Base-by-base conservation (phyloP, 768 basidiomycete genomes). In the Gymnopilus junonius region DNA sequence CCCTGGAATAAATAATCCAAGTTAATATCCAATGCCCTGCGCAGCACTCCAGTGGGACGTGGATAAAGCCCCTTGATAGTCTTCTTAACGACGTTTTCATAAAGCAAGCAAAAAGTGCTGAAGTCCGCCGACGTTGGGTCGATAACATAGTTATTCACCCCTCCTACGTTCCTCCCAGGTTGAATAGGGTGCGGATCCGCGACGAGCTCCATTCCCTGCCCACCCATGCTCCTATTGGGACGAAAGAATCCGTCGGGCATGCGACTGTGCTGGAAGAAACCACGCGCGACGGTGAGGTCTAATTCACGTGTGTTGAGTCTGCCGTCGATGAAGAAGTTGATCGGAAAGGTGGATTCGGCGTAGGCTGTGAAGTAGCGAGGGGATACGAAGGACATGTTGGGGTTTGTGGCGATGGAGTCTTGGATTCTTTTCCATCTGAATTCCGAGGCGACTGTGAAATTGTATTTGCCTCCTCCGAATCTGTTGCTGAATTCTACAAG, bases 401-500 rank as follows among this genome's bases (percentile, higher is more conserved):
- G 71, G 53, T 73, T 73, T 27, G 70, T 71, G 3, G 69, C 69
- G 25, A 71, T 73, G n/a, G 71, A 73, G 25, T 73, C 65, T 40
- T 67, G 69, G 50, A 73, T 73, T 34, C 71, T 67, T 12, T 70
- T 59, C 25, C 54, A 67, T n/a, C 71, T 43, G 50, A 69, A 65
- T 32, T 73, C 69, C 20, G 62, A 67, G 12, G 71, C 70, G n/a
- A 70, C 70, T 11, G 69, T 66, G 8, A 70, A 54, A 48, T 73
- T 71, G 58, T 71, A 71, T 23, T 67, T 66, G 43, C 72, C 70
- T 21, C 53, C 71, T 21, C 71, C 71, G 54, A 70, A 73, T 29
- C 59, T 57, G 59, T 71, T 70, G 56, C 68, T 70, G n/a, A 65
- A 68, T 35, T 63, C 64, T 17, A 48, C 46, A 27, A 48, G 29